These are phyloP conservation scores for Diaporthe eres DNA, from an alignment of 2,329 filamentous ascomycete species.

Conservation along the genomic window DNA sequence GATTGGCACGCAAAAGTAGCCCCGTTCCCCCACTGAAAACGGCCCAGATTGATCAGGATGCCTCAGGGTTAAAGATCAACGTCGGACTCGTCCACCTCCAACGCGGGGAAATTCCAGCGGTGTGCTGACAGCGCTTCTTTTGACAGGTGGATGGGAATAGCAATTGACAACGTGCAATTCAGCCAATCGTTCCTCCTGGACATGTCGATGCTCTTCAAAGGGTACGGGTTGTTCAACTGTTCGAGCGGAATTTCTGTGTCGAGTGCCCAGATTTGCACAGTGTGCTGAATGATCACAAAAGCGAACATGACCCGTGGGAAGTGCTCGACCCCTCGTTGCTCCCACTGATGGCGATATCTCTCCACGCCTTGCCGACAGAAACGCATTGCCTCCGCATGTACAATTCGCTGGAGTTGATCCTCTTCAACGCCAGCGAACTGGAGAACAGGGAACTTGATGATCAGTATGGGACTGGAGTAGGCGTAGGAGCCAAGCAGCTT, in stretches of 20 bases:
- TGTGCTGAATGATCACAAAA: slow-evolving; percentile 66
- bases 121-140: slow-evolving; percentile 46
- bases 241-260: slow-evolving; percentile 50
- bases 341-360: slow-evolving; percentile 40
- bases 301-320: slow-evolving; percentile 52
- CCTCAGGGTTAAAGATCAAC: slow-evolving; percentile 43
- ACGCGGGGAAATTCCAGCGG: slow-evolving; percentile 35
- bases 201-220: slow-evolving; percentile 51
- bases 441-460: slow-evolving; percentile 23
- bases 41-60: background rate
- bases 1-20: background rate
- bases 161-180: slow-evolving; percentile 53
- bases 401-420: background rate
- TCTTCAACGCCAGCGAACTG: background rate
- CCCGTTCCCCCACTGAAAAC: no score
- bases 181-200: slow-evolving; percentile 53
- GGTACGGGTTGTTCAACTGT: slow-evolving; percentile 39
- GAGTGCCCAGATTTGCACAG: slow-evolving; percentile 60
- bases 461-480: slow-evolving; percentile 39
- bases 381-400: slow-evolving; percentile 19
- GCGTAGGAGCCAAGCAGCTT: slow-evolving; percentile 45
- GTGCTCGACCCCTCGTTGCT: slow-evolving; percentile 35
- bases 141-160: slow-evolving; percentile 53
- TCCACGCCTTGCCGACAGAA: slow-evolving; percentile 38
- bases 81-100: slow-evolving; percentile 42